phyloP scores from a whole-genome alignment of 345 rosid species.

The Hibiscus syriacus region DNA sequence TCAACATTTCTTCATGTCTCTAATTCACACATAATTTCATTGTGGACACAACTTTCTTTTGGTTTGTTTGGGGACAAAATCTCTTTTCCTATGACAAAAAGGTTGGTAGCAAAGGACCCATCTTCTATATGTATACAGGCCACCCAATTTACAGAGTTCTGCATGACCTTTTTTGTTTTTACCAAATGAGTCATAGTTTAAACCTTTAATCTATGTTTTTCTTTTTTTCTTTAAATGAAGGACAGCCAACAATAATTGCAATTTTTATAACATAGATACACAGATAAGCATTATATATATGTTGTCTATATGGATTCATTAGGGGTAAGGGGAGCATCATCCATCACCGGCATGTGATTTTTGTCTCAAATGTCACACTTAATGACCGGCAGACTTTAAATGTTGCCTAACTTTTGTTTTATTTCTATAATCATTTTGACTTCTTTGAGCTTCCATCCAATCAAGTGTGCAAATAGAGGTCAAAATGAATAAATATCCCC shows the following conservation, averaged over 20 bases:
- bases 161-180: background rate
- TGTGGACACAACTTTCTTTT: background rate
- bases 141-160: background rate
- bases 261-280: background rate
- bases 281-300: background rate
- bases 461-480: background rate
- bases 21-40: background rate
- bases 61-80: background rate
- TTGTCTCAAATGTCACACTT: conserved; percentile 7
- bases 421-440: background rate
- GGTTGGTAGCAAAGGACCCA: conserved; percentile 20
- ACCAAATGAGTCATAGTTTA: too few species aligned
- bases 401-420: background rate
- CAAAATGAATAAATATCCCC: background rate
- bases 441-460: conserved; percentile 1
- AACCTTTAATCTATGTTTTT: too few species aligned
- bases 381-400: conserved; percentile 1
- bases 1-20: background rate
- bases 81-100: conserved; percentile 9
- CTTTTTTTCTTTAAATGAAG: too few species aligned
- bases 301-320: background rate
- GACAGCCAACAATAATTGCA: background rate
- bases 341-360: conserved; percentile 2
- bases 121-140: conserved; percentile 3
- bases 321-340: background rate